Conservation (phyloP, 176 grass and related monocot genomes). For the Oryza officinalis region DNA sequence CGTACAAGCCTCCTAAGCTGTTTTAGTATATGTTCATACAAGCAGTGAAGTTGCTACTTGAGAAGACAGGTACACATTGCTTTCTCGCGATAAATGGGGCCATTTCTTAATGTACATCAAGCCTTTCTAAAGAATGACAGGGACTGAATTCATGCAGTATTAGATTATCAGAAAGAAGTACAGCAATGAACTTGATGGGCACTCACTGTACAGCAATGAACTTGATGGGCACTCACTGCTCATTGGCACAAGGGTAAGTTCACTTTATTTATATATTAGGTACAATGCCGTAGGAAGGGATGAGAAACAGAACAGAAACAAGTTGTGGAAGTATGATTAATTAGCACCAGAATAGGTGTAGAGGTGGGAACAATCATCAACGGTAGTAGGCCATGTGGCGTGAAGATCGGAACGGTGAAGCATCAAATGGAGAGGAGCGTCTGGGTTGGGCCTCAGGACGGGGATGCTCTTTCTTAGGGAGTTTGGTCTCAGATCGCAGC, state of each 20-base stretch:
- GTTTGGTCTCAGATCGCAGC: constrained; percentile 73
- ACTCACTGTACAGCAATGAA: not conserved
- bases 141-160: constrained; percentile 5
- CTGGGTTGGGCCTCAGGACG: constrained; percentile 37
- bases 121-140: not conserved
- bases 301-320: not conserved
- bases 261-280: not conserved
- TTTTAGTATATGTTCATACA: not conserved
- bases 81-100: constrained; percentile 29
- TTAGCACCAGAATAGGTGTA: not conserved
- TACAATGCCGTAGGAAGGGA: constrained; percentile 20
- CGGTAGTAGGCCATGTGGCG: constrained; percentile 98
- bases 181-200: constrained; percentile 9
- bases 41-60: constrained; percentile 15
- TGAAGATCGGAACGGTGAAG: constrained; percentile 81
- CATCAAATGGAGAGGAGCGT: constrained; percentile 65
- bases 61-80: constrained; percentile 16
- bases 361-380: constrained; percentile 36
- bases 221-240: constrained; percentile 5
- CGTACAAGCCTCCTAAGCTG: not conserved
- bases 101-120: not conserved
- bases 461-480: constrained; percentile 58
- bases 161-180: not conserved
- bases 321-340: not conserved
- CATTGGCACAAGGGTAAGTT: not conserved